Conservation (phyloP, 148 eudicot genomes). For the Rhododendron kiyosumense region DNA sequence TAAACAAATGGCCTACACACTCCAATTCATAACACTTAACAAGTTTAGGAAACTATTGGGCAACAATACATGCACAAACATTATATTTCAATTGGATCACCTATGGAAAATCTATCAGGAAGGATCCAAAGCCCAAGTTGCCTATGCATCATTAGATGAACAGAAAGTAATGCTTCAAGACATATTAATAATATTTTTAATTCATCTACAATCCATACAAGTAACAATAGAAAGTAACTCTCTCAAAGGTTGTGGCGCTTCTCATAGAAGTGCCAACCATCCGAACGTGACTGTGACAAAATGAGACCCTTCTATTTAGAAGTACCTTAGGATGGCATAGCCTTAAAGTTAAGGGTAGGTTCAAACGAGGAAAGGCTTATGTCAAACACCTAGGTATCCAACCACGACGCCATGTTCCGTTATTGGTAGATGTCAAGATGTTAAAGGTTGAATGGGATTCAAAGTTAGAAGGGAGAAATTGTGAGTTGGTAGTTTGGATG, state of each 20-base stretch:
- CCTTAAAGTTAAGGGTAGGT: not conserved
- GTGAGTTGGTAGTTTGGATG: too few relatives aligned
- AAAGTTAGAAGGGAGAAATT: too few relatives aligned
- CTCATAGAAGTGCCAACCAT: not conserved
- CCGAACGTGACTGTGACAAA: not conserved
- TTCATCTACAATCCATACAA: not conserved
- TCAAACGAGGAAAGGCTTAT: not conserved
- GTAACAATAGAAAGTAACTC: not conserved
- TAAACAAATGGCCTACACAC: not conserved
- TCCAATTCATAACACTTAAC: not conserved
- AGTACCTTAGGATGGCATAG: not conserved
- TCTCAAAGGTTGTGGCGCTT: not conserved
- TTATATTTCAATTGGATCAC: not conserved
- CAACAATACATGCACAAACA: not conserved
- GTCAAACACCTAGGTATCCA: not conserved
- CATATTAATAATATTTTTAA: not conserved
- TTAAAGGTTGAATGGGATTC: not conserved
- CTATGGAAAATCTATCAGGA: not conserved
- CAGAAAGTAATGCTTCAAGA: not conserved
- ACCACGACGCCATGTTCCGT: too few relatives aligned
- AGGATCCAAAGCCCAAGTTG: not conserved
- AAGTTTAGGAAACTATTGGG: not conserved
- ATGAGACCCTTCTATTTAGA: not conserved
- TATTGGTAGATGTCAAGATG: not conserved
- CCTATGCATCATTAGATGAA: not conserved